These are phyloP conservation scores for Venturia asperata DNA, from an alignment of 2,329 filamentous ascomycete species.

Conservation along the genomic window DNA sequence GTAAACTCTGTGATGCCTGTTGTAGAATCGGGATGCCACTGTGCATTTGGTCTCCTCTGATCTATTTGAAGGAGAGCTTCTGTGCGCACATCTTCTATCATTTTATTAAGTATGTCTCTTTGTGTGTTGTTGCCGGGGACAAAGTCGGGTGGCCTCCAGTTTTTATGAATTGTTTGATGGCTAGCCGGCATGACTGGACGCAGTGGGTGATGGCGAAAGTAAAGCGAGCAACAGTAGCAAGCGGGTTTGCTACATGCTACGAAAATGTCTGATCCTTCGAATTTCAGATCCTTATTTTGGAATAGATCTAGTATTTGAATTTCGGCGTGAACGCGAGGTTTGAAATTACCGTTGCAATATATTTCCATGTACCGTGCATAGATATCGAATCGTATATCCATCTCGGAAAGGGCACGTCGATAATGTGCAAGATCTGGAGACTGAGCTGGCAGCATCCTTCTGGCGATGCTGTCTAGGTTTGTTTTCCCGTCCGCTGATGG, in stretches of 20 bases:
- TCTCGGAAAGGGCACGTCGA: constrained; percentile 2
- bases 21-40: constrained; percentile 12
- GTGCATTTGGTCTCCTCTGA: constrained; percentile 1
- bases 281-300: constrained; percentile 1
- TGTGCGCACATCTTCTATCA: constrained; percentile 9
- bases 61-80: constrained; percentile 10
- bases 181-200: not conserved
- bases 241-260: constrained; percentile 13
- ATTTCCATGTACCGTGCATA: not conserved
- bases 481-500: constrained; percentile 7
- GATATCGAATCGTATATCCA: not conserved
- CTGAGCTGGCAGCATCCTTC: constrained; percentile 3
- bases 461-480: constrained; percentile 12
- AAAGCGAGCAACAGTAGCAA: constrained; percentile 14
- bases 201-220: constrained; percentile 12
- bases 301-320: constrained; percentile 9
- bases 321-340: constrained; percentile 15
- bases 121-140: constrained; percentile 4
- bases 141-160: constrained; percentile 13
- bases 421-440: constrained; percentile 12
- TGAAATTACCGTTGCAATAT: not conserved
- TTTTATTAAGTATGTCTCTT: constrained; percentile 14
- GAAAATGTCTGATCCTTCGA: constrained; percentile 8
- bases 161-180: constrained; percentile 13
- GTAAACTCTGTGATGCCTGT: constrained; percentile 12